phyloP scores from a whole-genome alignment of 1,284 basidiomycete genomes.

The Athelia sp. region DNA sequence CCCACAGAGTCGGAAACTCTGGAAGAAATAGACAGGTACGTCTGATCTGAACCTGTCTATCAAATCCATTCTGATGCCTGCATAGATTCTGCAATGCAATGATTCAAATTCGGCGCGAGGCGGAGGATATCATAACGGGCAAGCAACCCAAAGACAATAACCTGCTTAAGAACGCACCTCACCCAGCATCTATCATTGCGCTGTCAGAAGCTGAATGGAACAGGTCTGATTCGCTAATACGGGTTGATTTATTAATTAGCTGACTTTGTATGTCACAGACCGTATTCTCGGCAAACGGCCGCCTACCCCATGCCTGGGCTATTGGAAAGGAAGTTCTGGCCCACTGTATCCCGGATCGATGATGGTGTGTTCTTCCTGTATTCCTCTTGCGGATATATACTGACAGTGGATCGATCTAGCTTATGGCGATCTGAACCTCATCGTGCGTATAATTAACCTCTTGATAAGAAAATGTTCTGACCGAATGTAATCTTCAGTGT shows the following conservation, averaged over 20 bases:
- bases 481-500: constrained; percentile 44
- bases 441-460: constrained; percentile 47
- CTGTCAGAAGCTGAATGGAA: constrained; percentile 78
- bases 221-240: constrained; percentile 42
- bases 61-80: constrained; percentile 2
- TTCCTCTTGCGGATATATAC: constrained; percentile 2
- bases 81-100: constrained; percentile 91
- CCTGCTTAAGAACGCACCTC: constrained; percentile 90
- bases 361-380: constrained; percentile 60
- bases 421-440: constrained; percentile 77
- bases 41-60: not conserved
- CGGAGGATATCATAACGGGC: constrained; percentile 82
- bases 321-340: constrained; percentile 90
- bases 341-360: constrained; percentile 83
- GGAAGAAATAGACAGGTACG: constrained; percentile 80
- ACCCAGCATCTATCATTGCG: constrained; percentile 76
- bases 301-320: constrained; percentile 82
- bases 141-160: constrained; percentile 88
- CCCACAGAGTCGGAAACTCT: constrained; percentile 92
- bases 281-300: constrained; percentile 83
- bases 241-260: not conserved
- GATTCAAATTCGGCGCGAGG: constrained; percentile 92
- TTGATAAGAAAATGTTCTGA: constrained; percentile 4
- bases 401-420: constrained; percentile 36
- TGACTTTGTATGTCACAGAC: constrained; percentile 36